Conservation (phyloP, 805 yeast genomes). For the Alloascoidea africana region DNA sequence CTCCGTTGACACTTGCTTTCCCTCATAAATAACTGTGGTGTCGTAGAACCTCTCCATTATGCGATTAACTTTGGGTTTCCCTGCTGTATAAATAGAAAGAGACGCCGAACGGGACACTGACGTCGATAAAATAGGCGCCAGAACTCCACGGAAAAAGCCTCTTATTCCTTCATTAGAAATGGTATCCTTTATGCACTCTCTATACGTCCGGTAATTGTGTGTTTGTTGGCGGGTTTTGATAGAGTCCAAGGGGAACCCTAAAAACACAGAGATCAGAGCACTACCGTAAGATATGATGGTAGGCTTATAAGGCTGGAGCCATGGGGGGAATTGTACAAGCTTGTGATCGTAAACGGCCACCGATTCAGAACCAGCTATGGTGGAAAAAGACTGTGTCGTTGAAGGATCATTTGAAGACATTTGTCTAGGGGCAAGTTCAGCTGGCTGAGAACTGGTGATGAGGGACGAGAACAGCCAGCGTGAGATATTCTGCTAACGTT, state of each 20-base stretch:
- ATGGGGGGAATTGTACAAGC: slow-evolving; percentile 23
- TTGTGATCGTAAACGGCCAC: no score
- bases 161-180: slow-evolving; percentile 42
- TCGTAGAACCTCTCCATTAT: not conserved
- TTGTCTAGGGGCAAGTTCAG: no score
- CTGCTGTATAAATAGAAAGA: slow-evolving; percentile 1
- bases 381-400: no score
- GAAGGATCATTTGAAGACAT: no score
- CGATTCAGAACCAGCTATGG: no score
- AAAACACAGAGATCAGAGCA: slow-evolving; percentile 44
- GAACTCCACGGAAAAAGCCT: slow-evolving; percentile 65
- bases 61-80: slow-evolving; percentile 1
- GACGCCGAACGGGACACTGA: slow-evolving; percentile 18
- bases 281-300: slow-evolving; percentile 49
- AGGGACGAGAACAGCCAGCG: no score
- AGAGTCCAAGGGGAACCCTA: slow-evolving; percentile 83
- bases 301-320: slow-evolving; percentile 35
- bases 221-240: slow-evolving; percentile 80
- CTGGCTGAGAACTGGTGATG: no score
- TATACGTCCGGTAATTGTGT: slow-evolving; percentile 39
- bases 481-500: no score
- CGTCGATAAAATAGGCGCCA: slow-evolving; percentile 58
- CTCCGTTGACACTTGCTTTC: slow-evolving; percentile 5
- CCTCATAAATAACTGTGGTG: not conserved
- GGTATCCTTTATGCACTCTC: slow-evolving; percentile 43